Evolutionary conservation across 2,329 filamentous ascomycete genomes (phyloP).

Genomic region (Proliferodiscus dingleyae): DNA sequence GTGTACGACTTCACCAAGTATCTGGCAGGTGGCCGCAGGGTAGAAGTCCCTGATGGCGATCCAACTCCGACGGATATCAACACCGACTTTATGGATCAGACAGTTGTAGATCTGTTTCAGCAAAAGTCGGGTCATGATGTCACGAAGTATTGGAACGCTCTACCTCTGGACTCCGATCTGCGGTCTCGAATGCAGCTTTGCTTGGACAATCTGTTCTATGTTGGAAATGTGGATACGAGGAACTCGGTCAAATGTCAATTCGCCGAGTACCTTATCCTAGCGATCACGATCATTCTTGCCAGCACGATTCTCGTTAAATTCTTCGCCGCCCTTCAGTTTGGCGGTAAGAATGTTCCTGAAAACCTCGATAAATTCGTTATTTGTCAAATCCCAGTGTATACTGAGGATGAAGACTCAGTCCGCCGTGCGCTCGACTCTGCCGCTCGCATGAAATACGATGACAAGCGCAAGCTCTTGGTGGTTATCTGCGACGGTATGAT

Average conservation of each 20-base stretch:
- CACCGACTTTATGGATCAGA: slow-evolving; percentile 74
- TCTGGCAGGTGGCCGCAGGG: slow-evolving; percentile 64
- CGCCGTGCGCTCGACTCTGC: slow-evolving; percentile 96
- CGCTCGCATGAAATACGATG: slow-evolving; percentile 92
- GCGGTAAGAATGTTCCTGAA: slow-evolving; percentile 84
- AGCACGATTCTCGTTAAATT: slow-evolving; percentile 92
- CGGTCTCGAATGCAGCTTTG: slow-evolving; percentile 72
- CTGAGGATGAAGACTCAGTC: slow-evolving; percentile 95
- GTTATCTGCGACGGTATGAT: slow-evolving; percentile 99
- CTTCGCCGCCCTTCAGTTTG: slow-evolving; percentile 90
- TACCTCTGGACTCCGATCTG: slow-evolving; percentile 52
- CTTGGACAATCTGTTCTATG: slow-evolving; percentile 90
- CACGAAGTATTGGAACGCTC: slow-evolving; percentile 73
- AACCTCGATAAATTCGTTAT: slow-evolving; percentile 98
- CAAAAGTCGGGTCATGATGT: slow-evolving; percentile 72
- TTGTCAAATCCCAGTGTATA: slow-evolving; percentile 95
- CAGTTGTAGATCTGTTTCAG: slow-evolving; percentile 73
- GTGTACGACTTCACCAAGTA: slow-evolving; percentile 92
- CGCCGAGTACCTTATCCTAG: slow-evolving; percentile 81
- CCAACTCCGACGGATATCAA: slow-evolving; percentile 45
- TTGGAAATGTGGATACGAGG: slow-evolving; percentile 86
- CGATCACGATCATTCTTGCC: slow-evolving; percentile 74
- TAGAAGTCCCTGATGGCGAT: slow-evolving; percentile 52
- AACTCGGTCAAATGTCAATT: slow-evolving; percentile 82
- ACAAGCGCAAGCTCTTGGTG: slow-evolving; percentile 93